Evolutionary conservation across 2,329 filamentous ascomycete species (phyloP), one percentile per base, ranked within the genome.

Genomic region (Penicillium palitans): DNA sequence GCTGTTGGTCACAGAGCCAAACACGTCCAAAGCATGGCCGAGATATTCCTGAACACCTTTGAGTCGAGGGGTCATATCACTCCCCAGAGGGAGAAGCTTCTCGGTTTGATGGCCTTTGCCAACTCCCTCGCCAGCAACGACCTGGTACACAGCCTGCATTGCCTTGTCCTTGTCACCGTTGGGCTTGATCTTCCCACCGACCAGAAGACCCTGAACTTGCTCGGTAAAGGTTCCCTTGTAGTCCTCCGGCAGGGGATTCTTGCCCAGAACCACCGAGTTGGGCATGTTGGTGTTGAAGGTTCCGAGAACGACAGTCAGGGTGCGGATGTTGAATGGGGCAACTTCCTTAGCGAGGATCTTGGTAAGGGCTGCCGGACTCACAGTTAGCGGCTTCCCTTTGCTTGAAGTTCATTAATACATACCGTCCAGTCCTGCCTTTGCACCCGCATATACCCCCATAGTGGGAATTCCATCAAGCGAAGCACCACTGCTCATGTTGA

Each of bases 361-460:
- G n/a, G 35, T 40, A 13, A 54, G 33, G 7, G 29, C 52, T 54
- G 24, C 25, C 15, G 3, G 1, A 8, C 6, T 40, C 13, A 29
- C 6, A 44, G 19, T 42, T 21, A 52, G 15, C 40, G 2, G 37
- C 17, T 9, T 7, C 17, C 17, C 4, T 17, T n/a, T 2, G 24
- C 0, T 1, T 3, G 2, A 47, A 4, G 13, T 4, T 17, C 7
- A 17, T 19, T 33, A 5, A n/a, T 29, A 33, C 27, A 25, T 59
- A 69, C 67, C 68, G 54, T 71, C 70, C 15, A 72, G 49, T 13
- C 67, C 68, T 63, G 67, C 67, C 52, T 72, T 72, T 13, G 59
- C 62, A 2, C 60, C 66, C 1, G 69, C 58, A 47, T 75, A 74
- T 29, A 71, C 64, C 0, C 63, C 64, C 39, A 67, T 68, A 8